A percentile compares a stretch with the other conserved stretches of the same genome.
Evolutionary conservation across 805 yeast species (phyloP).

Genomic region (Metschnikowia matae): DNA sequence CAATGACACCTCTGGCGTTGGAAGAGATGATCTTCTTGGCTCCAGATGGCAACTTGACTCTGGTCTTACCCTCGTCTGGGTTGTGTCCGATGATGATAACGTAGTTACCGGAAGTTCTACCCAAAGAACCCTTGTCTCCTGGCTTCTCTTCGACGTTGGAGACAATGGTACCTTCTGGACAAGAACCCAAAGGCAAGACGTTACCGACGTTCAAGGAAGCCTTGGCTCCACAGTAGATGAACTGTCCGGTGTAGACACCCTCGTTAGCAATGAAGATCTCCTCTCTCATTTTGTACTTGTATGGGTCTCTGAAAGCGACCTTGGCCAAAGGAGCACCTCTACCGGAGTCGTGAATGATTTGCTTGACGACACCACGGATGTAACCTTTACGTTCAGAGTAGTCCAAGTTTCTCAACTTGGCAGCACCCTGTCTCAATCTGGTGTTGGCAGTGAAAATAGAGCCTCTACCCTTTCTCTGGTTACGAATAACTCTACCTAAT

Average conservation of each 20-base stretch:
- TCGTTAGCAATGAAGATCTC: constrained; percentile 99
- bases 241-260: constrained; percentile 99
- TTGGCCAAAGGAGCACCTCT: constrained; percentile 93
- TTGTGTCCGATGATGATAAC: constrained; percentile 98
- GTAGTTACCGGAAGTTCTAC: constrained; percentile 99
- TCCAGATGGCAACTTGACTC: constrained; percentile 90
- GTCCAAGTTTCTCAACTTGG: constrained; percentile 98
- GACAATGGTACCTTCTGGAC: constrained; percentile 99
- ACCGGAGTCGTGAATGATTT: constrained; percentile 98
- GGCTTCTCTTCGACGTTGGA: constrained; percentile 98
- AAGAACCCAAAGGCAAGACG: constrained; percentile 97
- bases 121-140: constrained; percentile 99
- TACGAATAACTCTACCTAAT: constrained; percentile 98
- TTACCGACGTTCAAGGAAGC: constrained; percentile 99
- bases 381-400: constrained; percentile 99
- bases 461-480: constrained; percentile 99
- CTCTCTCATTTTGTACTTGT: constrained; percentile 96
- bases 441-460: constrained; percentile 99
- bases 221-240: constrained; percentile 98
- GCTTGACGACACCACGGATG: constrained; percentile 98
- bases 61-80: constrained; percentile 98
- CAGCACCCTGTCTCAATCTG: constrained; percentile 99
- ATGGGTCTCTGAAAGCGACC: constrained; percentile 93
- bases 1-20: constrained; percentile 98
- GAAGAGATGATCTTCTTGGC: constrained; percentile 95